A percentile compares a stretch with the other conserved stretches of the same genome.
These are phyloP conservation scores for Heimioporus retisporus DNA, from an alignment of 1,284 basidiomycete genomes.

Conservation along the genomic window DNA sequence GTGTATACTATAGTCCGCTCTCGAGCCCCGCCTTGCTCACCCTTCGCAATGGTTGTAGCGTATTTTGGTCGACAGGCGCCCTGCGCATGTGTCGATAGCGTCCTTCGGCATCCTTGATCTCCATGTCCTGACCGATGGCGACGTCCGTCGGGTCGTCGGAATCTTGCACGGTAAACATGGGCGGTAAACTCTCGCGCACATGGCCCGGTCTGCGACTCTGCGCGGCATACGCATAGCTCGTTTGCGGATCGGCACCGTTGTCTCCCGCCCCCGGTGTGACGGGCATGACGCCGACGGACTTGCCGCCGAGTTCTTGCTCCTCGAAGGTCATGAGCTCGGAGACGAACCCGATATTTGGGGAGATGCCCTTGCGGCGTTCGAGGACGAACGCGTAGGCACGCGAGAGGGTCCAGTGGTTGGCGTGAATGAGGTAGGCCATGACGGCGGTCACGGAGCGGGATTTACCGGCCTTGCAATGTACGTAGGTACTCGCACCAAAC, in stretches of 20 bases:
- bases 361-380: conserved; percentile 91
- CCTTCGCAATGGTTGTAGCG: conserved; percentile 85
- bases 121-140: conserved; percentile 81
- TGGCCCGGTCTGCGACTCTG: conserved; percentile 64
- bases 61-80: conserved; percentile 88
- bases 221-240: conserved; percentile 53
- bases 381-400: conserved; percentile 93
- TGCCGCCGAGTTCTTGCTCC: conserved; percentile 88
- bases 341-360: conserved; percentile 99
- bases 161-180: conserved; percentile 53
- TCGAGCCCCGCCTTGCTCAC: conserved; percentile 94
- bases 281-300: conserved; percentile 80
- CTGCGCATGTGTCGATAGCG: conserved; percentile 87
- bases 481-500: conserved; percentile 91
- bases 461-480: conserved; percentile 98
- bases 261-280: conserved; percentile 28
- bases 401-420: conserved; percentile 95
- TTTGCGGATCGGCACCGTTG: conserved; percentile 23
- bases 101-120: conserved; percentile 85
- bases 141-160: conserved; percentile 47
- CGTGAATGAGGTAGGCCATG: conserved; percentile 97
- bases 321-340: conserved; percentile 98
- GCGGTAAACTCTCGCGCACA: conserved; percentile 83
- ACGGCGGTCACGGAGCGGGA: conserved; percentile 97
- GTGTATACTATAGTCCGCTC: conserved; percentile 48